These are phyloP conservation scores for Themeda triandra DNA, from an alignment of 176 grass and related monocot genomes.

Conservation along the genomic window DNA sequence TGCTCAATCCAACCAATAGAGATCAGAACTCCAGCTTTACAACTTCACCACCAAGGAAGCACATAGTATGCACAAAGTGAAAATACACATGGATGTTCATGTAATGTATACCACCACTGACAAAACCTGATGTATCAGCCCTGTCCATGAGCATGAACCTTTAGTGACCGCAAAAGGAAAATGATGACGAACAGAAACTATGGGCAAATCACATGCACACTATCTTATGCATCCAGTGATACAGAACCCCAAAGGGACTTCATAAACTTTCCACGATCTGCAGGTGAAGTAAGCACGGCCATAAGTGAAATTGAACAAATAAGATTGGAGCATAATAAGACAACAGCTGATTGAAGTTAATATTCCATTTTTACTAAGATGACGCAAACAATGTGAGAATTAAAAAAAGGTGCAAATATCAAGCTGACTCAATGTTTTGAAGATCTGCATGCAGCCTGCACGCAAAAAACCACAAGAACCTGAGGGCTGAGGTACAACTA, in stretches of 20 bases:
- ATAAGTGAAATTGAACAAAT: constrained; percentile 12
- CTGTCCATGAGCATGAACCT: constrained; percentile 66
- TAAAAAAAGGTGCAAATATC: background rate
- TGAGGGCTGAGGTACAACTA: background rate
- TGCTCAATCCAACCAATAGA: constrained; percentile 20
- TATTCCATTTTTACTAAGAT: background rate
- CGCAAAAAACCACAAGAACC: background rate
- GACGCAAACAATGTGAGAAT: background rate
- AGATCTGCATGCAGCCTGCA: background rate
- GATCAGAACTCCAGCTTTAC: constrained; percentile 40
- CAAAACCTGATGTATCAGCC: constrained; percentile 89
- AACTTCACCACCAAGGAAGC: constrained; percentile 45
- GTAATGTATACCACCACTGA: constrained; percentile 57
- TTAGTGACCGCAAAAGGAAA: constrained; percentile 19
- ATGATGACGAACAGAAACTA: background rate
- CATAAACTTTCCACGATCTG: constrained; percentile 29
- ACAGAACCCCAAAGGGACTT: background rate
- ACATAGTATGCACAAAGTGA: constrained; percentile 68
- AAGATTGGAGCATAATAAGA: background rate
- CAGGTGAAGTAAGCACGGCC: background rate
- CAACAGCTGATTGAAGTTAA: background rate
- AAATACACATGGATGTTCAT: constrained; percentile 69
- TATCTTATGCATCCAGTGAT: constrained; percentile 4
- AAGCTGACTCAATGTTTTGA: background rate
- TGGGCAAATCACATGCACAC: background rate